A percentile compares a stretch with the other conserved stretches of the same genome.
phyloP scores from a whole-genome alignment of 2,329 filamentous ascomycete species.

The Colletotrichum sansevieriae region DNA sequence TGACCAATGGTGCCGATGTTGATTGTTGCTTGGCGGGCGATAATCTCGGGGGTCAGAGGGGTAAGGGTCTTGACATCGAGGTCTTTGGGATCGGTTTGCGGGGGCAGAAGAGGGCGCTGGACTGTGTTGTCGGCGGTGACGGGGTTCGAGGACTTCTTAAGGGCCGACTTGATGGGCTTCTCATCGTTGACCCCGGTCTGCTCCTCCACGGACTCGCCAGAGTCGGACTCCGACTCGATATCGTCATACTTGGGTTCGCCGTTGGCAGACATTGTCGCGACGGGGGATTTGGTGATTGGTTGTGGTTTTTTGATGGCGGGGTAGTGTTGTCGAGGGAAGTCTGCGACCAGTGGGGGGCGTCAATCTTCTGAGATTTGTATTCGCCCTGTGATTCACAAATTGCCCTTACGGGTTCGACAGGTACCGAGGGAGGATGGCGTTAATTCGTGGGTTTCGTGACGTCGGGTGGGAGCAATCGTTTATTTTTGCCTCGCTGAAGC shows the following conservation, averaged over 20 bases:
- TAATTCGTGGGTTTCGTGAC: conserved; percentile 40
- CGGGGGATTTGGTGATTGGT: not conserved
- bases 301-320: conserved; percentile 45
- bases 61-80: conserved; percentile 85
- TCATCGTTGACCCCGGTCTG: conserved; percentile 64
- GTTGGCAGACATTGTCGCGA: conserved; percentile 64
- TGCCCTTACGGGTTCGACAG: conserved; percentile 21
- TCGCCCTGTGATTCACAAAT: conserved; percentile 23
- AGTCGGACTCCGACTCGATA: conserved; percentile 79
- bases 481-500: conserved; percentile 52
- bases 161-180: conserved; percentile 82
- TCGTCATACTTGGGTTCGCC: conserved; percentile 77
- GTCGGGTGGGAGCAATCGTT: conserved; percentile 44
- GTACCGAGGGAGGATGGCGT: conserved; percentile 25
- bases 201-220: conserved; percentile 73
- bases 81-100: conserved; percentile 92
- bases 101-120: conserved; percentile 71
- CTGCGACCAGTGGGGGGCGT: conserved; percentile 31
- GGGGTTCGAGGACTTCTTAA: conserved; percentile 76
- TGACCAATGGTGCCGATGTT: conserved; percentile 99
- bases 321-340: conserved; percentile 42
- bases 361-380: conserved; percentile 12
- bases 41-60: conserved; percentile 95
- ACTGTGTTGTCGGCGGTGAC: conserved; percentile 68
- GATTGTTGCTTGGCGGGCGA: conserved; percentile 97